Conservation (phyloP, 208 protist species). For the Wallacemonas rigidus region DNA sequence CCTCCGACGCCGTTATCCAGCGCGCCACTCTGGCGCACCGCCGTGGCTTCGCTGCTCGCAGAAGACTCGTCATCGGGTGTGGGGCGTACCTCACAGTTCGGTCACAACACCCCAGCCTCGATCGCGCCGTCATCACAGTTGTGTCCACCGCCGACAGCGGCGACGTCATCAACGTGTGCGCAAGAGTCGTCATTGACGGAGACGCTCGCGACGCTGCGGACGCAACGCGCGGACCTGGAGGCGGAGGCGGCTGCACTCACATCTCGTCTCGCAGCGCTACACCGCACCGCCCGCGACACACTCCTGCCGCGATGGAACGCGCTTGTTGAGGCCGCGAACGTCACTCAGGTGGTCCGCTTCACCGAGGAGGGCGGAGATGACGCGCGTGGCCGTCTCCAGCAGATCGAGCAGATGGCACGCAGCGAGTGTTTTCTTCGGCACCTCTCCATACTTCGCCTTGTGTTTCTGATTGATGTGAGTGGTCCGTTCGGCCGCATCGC, state of each 20-base stretch:
- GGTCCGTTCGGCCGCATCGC: slow-evolving; percentile 58
- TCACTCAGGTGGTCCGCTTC: slow-evolving; percentile 38
- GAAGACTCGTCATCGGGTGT: no score
- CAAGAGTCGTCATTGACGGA: background rate
- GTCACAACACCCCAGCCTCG: no score
- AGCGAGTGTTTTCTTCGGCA: slow-evolving; percentile 30
- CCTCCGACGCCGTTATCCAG: background rate
- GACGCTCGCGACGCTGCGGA: background rate
- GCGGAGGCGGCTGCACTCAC: slow-evolving; percentile 17
- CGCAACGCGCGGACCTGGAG: slow-evolving; percentile 20
- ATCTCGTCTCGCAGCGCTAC: slow-evolving; percentile 23
- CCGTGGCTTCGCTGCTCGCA: background rate
- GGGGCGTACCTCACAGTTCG: no score
- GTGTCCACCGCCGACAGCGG: no score
- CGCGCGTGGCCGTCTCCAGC: slow-evolving; percentile 15
- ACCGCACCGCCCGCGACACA: background rate
- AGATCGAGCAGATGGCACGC: slow-evolving; percentile 18
- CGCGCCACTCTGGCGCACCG: slow-evolving; percentile 1
- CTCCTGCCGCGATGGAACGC: background rate
- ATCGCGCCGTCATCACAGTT: no score
- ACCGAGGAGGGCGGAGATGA: slow-evolving; percentile 32
- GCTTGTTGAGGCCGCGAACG: slow-evolving; percentile 19
- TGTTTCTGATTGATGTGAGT: slow-evolving; percentile 57
- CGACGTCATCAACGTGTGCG: background rate
- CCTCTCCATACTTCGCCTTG: slow-evolving; percentile 38